A percentile compares a stretch with the other conserved stretches of the same genome.
These are phyloP conservation scores for Aspergillus asperescens DNA, from an alignment of 495 filamentous ascomycete genomes.

Conservation along the genomic window DNA sequence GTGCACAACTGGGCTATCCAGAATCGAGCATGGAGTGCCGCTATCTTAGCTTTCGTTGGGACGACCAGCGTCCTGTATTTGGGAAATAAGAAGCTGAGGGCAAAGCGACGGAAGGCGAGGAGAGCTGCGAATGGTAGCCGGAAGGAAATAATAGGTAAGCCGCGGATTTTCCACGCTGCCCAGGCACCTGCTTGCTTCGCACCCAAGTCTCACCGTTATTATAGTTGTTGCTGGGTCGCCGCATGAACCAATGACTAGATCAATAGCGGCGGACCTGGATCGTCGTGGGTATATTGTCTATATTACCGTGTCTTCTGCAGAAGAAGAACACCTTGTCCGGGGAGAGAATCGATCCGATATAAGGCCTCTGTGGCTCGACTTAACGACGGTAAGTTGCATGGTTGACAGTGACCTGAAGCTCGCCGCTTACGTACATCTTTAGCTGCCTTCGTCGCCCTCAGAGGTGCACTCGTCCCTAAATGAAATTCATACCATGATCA, in stretches of 20 bases:
- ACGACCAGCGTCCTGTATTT: slow-evolving; percentile 62
- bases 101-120: slow-evolving; percentile 66
- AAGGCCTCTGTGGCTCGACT: slow-evolving; percentile 73
- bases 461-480: slow-evolving; percentile 49
- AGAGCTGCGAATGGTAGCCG: slow-evolving; percentile 77
- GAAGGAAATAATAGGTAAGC: slow-evolving; percentile 72
- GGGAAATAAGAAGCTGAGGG: slow-evolving; percentile 52
- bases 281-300: slow-evolving; percentile 91
- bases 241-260: slow-evolving; percentile 71
- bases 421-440: slow-evolving; percentile 29
- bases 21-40: slow-evolving; percentile 65
- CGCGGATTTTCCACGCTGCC: not conserved
- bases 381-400: slow-evolving; percentile 45
- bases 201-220: slow-evolving; percentile 14
- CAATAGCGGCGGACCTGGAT: slow-evolving; percentile 79
- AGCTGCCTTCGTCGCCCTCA: slow-evolving; percentile 53
- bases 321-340: slow-evolving; percentile 78
- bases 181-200: not conserved
- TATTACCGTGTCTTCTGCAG: slow-evolving; percentile 68
- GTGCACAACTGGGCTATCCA: slow-evolving; percentile 58
- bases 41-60: slow-evolving; percentile 62
- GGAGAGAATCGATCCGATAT: slow-evolving; percentile 73
- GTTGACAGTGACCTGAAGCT: not conserved
- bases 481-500: slow-evolving; percentile 52
- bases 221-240: slow-evolving; percentile 76